Percentiles rank a stretch among this genome's conserved stretches.
Conservation (phyloP, 2,329 filamentous ascomycete species). For the Trichoderma sp. region DNA sequence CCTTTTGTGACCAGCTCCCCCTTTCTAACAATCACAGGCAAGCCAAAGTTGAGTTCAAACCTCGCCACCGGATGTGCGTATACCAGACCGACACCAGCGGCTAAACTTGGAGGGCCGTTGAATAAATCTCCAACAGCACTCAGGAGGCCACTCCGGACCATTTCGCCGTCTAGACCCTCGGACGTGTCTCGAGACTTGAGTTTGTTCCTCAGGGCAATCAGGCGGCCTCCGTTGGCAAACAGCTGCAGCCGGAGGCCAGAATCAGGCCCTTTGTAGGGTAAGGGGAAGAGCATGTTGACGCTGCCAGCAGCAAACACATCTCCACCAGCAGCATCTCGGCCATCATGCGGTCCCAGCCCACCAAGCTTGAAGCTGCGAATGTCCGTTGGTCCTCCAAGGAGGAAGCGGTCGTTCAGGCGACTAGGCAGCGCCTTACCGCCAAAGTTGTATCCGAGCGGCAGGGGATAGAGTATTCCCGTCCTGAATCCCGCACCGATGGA, state of each 20-base stretch:
- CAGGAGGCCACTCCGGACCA: conserved; percentile 54
- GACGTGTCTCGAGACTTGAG: conserved; percentile 45
- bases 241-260: conserved; percentile 84
- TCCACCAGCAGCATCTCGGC: conserved; percentile 80
- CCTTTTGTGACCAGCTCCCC: conserved; percentile 91
- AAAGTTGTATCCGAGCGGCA: conserved; percentile 61
- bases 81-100: conserved; percentile 85
- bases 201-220: conserved; percentile 70
- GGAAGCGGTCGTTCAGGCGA: conserved; percentile 90
- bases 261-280: conserved; percentile 78
- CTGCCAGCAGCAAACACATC: conserved; percentile 90
- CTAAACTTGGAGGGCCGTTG: conserved; percentile 76
- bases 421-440: conserved; percentile 60
- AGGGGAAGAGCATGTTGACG: conserved; percentile 78
- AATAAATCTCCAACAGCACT: conserved; percentile 67
- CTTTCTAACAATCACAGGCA: conserved; percentile 76
- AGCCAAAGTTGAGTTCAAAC: conserved; percentile 93
- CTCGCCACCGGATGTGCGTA: conserved; percentile 92
- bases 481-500: conserved; percentile 81
- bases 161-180: conserved; percentile 38
- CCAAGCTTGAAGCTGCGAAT: conserved; percentile 90
- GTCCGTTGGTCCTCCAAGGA: conserved; percentile 90
- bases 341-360: conserved; percentile 85
- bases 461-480: conserved; percentile 78
- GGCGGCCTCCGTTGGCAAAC: conserved; percentile 85